Evolutionary conservation across 73 alveolate species (phyloP).

Genomic region (Durusdinium trenchii): DNA sequence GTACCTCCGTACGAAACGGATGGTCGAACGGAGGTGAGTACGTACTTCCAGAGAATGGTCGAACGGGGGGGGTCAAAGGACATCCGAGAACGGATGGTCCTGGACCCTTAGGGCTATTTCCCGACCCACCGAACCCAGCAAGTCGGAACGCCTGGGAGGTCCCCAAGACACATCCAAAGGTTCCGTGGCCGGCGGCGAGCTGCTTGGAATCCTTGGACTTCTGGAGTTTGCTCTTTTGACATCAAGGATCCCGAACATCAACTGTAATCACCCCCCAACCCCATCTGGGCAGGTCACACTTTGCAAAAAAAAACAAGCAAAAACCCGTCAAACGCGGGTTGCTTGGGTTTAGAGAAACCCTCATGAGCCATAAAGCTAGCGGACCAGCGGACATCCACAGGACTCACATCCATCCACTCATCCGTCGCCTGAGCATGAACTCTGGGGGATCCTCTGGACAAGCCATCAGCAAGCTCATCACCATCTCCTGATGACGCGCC

Average conservation of each 20-base stretch:
- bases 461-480: conserved; percentile 62
- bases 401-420: neutral
- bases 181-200: too few relatives aligned
- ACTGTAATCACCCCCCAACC: neutral
- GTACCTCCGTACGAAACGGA: neutral
- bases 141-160: too few relatives aligned
- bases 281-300: neutral
- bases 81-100: too few relatives aligned
- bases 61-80: too few relatives aligned
- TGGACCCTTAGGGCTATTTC: too few relatives aligned
- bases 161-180: too few relatives aligned
- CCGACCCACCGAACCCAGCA: too few relatives aligned
- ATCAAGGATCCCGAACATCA: too few relatives aligned
- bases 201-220: too few relatives aligned
- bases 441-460: conserved; percentile 55
- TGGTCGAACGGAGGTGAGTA: too few relatives aligned
- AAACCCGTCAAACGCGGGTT: neutral
- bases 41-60: too few relatives aligned
- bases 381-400: neutral
- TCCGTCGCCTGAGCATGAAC: conserved; percentile 58
- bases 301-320: neutral
- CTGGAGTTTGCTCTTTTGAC: too few relatives aligned
- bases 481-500: conserved; percentile 54
- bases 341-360: neutral
- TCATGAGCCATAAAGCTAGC: neutral